These are phyloP conservation scores for Schoenoplectus triqueter DNA, from an alignment of 202 grass and related monocot genomes.

Conservation along the genomic window DNA sequence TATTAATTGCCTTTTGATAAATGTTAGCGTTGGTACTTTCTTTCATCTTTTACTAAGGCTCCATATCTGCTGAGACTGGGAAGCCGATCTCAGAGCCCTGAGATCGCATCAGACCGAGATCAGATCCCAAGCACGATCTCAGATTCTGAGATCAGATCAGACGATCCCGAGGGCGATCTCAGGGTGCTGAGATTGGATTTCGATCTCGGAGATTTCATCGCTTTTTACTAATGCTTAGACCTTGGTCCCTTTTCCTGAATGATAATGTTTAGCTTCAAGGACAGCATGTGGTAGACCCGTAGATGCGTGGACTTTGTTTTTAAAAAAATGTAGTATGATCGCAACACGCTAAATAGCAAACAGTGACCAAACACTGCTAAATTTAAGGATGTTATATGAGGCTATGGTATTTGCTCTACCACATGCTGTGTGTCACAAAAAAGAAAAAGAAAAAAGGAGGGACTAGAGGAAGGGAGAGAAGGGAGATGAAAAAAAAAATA, in stretches of 20 bases:
- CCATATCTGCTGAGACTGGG: too few species aligned
- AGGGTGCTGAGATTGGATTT: too few species aligned
- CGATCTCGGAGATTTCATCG: too few species aligned
- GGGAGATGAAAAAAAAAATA: too few species aligned
- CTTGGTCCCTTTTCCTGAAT: background rate
- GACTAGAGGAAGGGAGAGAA: too few species aligned
- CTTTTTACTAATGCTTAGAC: too few species aligned
- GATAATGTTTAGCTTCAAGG: background rate
- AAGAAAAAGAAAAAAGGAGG: background rate
- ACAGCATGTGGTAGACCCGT: background rate
- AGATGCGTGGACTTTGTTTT: background rate
- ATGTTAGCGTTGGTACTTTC: background rate
- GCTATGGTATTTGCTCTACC: background rate
- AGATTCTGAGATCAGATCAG: too few species aligned
- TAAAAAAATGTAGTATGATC: background rate
- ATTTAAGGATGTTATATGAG: background rate
- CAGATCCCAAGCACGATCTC: too few species aligned
- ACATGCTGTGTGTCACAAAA: too few species aligned
- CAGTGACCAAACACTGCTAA: background rate
- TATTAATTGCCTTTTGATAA: background rate
- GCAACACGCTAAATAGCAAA: background rate
- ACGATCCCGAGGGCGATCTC: too few species aligned
- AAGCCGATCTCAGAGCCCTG: too few species aligned
- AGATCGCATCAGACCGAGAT: too few species aligned
- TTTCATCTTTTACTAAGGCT: background rate